Percentiles rank a stretch among this genome's conserved stretches.
Conservation (phyloP, 2,329 filamentous ascomycete species). For the Rasamsonia emersonii region DNA sequence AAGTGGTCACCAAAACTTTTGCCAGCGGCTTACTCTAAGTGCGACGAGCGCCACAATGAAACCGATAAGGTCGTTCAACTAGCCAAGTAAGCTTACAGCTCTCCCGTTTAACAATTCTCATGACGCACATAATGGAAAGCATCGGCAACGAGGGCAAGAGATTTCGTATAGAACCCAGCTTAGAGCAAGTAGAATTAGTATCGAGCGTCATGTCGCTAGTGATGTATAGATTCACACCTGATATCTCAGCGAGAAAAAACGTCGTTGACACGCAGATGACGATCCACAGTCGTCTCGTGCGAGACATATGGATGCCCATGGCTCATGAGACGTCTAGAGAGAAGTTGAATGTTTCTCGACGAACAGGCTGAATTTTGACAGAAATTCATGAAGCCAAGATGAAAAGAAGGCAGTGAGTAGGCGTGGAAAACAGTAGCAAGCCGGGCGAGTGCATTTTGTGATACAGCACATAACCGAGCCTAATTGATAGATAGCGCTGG, state of each 20-base stretch:
- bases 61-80: slow-evolving; percentile 59
- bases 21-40: slow-evolving; percentile 44
- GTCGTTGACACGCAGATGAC: slow-evolving; percentile 39
- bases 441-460: too few species aligned
- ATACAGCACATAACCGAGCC: too few species aligned
- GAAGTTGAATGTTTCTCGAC: too few species aligned
- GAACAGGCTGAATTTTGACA: too few species aligned
- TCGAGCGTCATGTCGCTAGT: neutral
- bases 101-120: neutral
- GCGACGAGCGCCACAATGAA: slow-evolving; percentile 60
- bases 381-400: too few species aligned
- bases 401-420: too few species aligned
- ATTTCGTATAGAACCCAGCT: slow-evolving; percentile 63
- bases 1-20: slow-evolving; percentile 1
- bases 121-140: slow-evolving; percentile 64
- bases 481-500: too few species aligned
- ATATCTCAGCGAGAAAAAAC: slow-evolving; percentile 42
- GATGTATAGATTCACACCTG: slow-evolving; percentile 20
- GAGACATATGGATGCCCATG: slow-evolving; percentile 6
- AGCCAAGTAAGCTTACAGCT: slow-evolving; percentile 1
- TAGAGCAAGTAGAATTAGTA: slow-evolving; percentile 1
- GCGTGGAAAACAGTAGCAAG: too few species aligned
- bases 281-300: slow-evolving; percentile 15
- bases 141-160: slow-evolving; percentile 65
- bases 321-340: too few species aligned